Evolutionary conservation across 2,329 filamentous ascomycete genomes (phyloP).

Genomic region (Pyricularia grisea): DNA sequence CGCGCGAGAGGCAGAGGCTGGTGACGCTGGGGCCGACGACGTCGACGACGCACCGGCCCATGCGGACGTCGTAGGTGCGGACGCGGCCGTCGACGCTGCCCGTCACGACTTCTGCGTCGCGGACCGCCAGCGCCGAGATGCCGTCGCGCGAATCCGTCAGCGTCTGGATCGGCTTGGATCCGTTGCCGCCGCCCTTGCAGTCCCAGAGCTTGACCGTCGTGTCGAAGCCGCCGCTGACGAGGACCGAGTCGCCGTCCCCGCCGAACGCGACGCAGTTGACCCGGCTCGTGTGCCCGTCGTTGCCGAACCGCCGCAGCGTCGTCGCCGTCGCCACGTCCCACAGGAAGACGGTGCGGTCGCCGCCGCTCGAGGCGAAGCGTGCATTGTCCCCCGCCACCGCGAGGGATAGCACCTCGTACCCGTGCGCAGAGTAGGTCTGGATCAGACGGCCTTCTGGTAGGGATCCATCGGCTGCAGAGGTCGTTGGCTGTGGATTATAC

Average conservation of each 20-base stretch:
- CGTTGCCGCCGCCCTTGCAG: constrained; percentile 35
- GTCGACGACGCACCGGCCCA: constrained; percentile 62
- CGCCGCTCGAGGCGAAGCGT: constrained; percentile 77
- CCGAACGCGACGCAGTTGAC: constrained; percentile 75
- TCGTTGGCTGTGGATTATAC: constrained; percentile 61
- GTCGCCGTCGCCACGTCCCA: constrained; percentile 84
- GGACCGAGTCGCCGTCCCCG: constrained; percentile 62
- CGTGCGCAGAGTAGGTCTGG: constrained; percentile 82
- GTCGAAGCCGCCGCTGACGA: constrained; percentile 68
- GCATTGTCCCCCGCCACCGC: constrained; percentile 68
- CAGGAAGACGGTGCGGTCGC: constrained; percentile 82
- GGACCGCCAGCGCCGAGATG: constrained; percentile 40
- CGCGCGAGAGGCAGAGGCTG: constrained; percentile 59
- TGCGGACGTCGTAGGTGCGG: constrained; percentile 72
- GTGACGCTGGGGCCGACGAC: constrained; percentile 66
- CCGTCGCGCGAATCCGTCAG: constrained; percentile 65
- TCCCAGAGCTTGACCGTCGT: constrained; percentile 73
- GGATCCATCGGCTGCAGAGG: constrained; percentile 13
- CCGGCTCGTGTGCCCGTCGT: constrained; percentile 57
- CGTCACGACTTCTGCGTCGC: constrained; percentile 51
- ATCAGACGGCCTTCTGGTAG: constrained; percentile 54
- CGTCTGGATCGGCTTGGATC: constrained; percentile 57
- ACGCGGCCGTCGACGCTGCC: constrained; percentile 82
- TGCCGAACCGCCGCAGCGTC: constrained; percentile 66
- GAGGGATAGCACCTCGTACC: constrained; percentile 83